phyloP scores from a whole-genome alignment of 2,329 filamentous ascomycete species.

The Colletotrichum sp. region DNA sequence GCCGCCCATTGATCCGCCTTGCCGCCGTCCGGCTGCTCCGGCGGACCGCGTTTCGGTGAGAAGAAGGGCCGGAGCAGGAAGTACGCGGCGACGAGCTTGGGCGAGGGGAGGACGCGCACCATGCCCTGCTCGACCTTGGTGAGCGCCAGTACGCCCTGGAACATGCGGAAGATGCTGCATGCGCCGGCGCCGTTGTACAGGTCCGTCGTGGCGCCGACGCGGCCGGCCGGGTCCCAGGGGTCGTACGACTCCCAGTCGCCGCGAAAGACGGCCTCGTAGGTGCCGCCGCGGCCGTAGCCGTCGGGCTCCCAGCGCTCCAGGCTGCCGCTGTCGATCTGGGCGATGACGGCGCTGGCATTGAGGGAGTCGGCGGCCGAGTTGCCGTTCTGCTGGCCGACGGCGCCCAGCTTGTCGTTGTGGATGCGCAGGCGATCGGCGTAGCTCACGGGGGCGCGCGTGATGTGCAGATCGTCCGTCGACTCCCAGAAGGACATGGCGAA shows the following conservation, averaged over 20 bases:
- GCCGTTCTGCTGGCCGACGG: conserved; percentile 6
- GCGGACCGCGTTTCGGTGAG: conserved; percentile 35
- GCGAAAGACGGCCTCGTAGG: conserved; percentile 70
- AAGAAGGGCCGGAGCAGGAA: conserved; percentile 55
- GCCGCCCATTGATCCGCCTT: conserved; percentile 47
- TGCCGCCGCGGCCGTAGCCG: conserved; percentile 61
- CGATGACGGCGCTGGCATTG: conserved; percentile 48
- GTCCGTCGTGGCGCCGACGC: conserved; percentile 69
- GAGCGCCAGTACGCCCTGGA: conserved; percentile 78
- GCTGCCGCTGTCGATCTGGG: conserved; percentile 69
- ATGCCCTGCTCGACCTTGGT: conserved; percentile 54
- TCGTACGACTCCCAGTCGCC: conserved; percentile 79
- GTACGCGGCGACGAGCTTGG: conserved; percentile 53
- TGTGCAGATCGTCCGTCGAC: conserved; percentile 53
- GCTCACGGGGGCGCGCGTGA: conserved; percentile 51
- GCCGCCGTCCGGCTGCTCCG: conserved; percentile 23
- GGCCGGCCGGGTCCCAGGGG: conserved; percentile 73
- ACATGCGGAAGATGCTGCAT: conserved; percentile 78
- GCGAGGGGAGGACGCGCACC: conserved; percentile 51
- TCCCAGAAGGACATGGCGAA: conserved; percentile 60
- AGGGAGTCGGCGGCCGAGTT: conserved; percentile 52
- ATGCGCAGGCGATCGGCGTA: conserved; percentile 69
- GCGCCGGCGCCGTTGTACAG: conserved; percentile 76
- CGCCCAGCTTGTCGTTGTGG: conserved; percentile 32
- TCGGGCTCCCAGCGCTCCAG: conserved; percentile 71